phyloP scores from a whole-genome alignment of 768 basidiomycete species.

The Leccinum fibrillosum region DNA sequence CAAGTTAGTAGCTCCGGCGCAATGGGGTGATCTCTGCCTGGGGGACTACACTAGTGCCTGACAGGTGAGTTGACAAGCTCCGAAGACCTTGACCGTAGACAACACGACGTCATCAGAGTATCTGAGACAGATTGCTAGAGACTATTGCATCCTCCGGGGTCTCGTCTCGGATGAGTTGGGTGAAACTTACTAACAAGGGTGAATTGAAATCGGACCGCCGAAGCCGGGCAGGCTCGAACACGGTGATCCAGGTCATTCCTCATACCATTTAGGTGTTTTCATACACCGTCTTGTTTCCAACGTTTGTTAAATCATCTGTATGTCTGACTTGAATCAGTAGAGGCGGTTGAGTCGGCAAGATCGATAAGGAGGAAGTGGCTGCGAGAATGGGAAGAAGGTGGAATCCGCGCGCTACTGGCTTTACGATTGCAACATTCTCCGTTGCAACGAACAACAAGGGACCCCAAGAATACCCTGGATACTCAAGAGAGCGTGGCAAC shows the following conservation, averaged over 20 bases:
- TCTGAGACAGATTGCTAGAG: conserved; percentile 35
- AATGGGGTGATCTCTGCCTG: conserved; percentile 14
- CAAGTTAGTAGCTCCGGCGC: neutral
- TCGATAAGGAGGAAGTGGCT: conserved; percentile 12
- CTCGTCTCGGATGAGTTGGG: conserved; percentile 37
- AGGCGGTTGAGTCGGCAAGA: conserved; percentile 13
- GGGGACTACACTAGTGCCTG: conserved; percentile 25
- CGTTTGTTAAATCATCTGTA: neutral
- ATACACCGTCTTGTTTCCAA: conserved; percentile 24
- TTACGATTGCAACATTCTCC: conserved; percentile 12
- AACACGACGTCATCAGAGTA: neutral
- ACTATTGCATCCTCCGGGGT: conserved; percentile 30
- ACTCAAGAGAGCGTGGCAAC: neutral
- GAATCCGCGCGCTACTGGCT: conserved; percentile 6
- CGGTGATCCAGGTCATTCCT: conserved; percentile 28
- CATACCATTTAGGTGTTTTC: conserved; percentile 38
- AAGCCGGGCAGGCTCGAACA: conserved; percentile 30
- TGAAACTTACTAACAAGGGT: conserved; percentile 50
- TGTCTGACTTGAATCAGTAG: conserved; percentile 5
- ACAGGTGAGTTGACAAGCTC: conserved; percentile 25
- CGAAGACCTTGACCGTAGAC: neutral
- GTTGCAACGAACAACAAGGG: conserved; percentile 7
- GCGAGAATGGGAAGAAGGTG: conserved; percentile 12
- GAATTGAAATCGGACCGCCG: conserved; percentile 36
- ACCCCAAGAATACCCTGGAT: conserved; percentile 11